Conservation (phyloP, 805 yeast species). For the Monosporozyma solicola region DNA sequence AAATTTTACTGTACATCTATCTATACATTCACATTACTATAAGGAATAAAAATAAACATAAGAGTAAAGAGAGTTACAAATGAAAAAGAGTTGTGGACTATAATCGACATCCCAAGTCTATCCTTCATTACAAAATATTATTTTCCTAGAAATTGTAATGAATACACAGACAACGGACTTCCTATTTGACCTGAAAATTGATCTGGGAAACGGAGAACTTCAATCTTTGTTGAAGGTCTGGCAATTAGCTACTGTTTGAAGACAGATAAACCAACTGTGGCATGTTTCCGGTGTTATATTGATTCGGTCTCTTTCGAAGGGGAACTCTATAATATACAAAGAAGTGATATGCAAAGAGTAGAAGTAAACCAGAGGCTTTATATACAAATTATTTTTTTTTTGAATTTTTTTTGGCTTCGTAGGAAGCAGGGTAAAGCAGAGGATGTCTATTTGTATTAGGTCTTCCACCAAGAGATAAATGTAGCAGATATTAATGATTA, state of each 20-base stretch:
- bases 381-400: not conserved
- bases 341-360: not conserved
- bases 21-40: not conserved
- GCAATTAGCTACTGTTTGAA: slow-evolving; percentile 32
- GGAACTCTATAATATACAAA: not conserved
- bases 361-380: not conserved
- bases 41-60: not conserved
- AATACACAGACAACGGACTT: slow-evolving; percentile 31
- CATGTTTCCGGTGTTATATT: slow-evolving; percentile 31
- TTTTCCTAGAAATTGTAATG: not conserved
- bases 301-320: slow-evolving; percentile 25
- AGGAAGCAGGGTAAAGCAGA: not conserved
- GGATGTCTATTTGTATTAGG: not conserved
- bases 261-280: slow-evolving; percentile 33
- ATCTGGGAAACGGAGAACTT: slow-evolving; percentile 32
- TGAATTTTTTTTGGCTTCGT: not conserved
- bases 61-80: not conserved
- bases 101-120: slow-evolving; percentile 33
- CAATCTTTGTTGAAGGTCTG: slow-evolving; percentile 28
- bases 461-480: not conserved
- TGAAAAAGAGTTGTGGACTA: slow-evolving; percentile 25
- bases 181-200: slow-evolving; percentile 27
- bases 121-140: slow-evolving; percentile 15
- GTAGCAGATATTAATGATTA: not conserved
- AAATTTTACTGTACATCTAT: not conserved